Conservation (phyloP, 2,329 filamentous ascomycete species). For the Aspergillus vadensis region DNA sequence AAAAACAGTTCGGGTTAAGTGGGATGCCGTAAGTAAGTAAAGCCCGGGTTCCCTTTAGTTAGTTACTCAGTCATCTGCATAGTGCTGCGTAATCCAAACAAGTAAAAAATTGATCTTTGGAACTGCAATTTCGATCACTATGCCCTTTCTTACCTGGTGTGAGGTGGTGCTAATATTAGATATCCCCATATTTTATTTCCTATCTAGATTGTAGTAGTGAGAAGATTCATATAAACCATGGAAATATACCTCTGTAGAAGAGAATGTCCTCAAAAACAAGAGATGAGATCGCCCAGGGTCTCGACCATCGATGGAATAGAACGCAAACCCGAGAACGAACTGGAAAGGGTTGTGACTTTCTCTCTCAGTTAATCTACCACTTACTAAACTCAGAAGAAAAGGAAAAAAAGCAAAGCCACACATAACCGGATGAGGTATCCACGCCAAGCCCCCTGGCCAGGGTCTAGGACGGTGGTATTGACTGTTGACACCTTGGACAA, state of each 20-base stretch:
- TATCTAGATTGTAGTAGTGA: no score
- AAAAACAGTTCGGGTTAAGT: no score
- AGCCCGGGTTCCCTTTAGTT: no score
- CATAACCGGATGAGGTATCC: slow-evolving; percentile 6
- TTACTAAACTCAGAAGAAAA: background rate
- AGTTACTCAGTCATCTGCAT: no score
- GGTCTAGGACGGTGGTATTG: slow-evolving; percentile 17
- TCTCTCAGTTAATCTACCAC: no score
- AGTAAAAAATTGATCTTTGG: background rate
- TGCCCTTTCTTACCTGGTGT: background rate
- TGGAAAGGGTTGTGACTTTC: background rate
- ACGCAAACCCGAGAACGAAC: slow-evolving; percentile 1
- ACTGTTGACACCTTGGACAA: slow-evolving; percentile 10
- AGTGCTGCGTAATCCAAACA: background rate
- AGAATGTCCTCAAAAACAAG: background rate
- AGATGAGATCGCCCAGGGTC: background rate
- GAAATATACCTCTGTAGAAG: background rate
- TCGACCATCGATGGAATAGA: background rate
- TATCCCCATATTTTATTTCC: background rate
- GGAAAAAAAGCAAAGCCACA: background rate
- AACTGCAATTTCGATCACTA: background rate
- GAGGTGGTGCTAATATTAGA: background rate
- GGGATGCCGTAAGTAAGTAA: no score
- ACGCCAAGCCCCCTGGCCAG: slow-evolving; percentile 27
- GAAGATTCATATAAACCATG: no score